Conservation (phyloP, 2,329 filamentous ascomycete genomes). For the Fusarium haematococcum region DNA sequence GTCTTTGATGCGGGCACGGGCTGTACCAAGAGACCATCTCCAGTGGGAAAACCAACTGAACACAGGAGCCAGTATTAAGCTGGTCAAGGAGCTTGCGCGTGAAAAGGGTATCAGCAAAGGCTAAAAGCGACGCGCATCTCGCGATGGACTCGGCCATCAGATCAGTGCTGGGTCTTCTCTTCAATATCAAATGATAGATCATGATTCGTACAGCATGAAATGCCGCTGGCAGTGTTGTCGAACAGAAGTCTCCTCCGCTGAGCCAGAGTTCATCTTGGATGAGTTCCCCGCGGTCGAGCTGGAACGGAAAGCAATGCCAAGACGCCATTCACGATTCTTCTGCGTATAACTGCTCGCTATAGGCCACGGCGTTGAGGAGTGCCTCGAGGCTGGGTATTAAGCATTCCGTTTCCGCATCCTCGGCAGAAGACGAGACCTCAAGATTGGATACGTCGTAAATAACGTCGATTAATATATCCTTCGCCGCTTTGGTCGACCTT, state of each 20-base stretch:
- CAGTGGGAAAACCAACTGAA: not conserved
- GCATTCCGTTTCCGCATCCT: too few relatives aligned
- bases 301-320: not conserved
- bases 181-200: not conserved
- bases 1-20: not conserved
- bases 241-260: not conserved
- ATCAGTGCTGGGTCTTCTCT: not conserved
- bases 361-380: not conserved
- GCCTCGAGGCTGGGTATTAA: not conserved
- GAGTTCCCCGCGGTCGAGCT: accelerated
- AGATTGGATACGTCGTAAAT: not conserved
- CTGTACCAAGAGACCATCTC: not conserved
- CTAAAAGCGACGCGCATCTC: not conserved
- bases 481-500: not conserved
- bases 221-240: not conserved
- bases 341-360: not conserved
- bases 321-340: not conserved
- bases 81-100: not conserved
- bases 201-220: not conserved
- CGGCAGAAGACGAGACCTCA: not conserved
- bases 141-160: not conserved
- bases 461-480: not conserved
- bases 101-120: not conserved
- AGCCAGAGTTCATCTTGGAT: not conserved
- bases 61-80: not conserved